Conservation (phyloP, 129 eudicot species). For the Helichrysum umbraculigerum region DNA sequence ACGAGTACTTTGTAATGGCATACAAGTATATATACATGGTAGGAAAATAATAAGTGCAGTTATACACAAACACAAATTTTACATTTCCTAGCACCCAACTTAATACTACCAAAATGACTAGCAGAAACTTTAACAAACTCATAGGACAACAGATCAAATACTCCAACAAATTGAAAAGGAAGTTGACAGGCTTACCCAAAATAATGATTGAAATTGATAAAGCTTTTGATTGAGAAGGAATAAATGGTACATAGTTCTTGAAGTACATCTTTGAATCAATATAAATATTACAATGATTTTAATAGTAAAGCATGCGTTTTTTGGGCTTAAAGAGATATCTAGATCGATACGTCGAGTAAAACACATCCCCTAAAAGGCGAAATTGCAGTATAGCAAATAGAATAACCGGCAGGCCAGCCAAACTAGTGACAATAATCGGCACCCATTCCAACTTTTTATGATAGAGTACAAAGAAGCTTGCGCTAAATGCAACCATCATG, state of each 20-base stretch:
- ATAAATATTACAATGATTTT: not conserved
- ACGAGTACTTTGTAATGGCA: no score
- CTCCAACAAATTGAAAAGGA: not conserved
- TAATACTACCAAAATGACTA: no score
- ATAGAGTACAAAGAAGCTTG: slow-evolving; percentile 14
- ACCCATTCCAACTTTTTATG: slow-evolving; percentile 14
- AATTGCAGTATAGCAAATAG: slow-evolving; percentile 6
- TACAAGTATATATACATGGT: no score
- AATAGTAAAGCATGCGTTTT: slow-evolving; percentile 19
- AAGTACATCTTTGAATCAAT: not conserved
- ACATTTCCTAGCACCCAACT: no score
- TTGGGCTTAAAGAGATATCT: slow-evolving; percentile 21
- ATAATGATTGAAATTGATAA: not conserved
- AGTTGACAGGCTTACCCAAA: not conserved
- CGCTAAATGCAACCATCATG: slow-evolving; percentile 30
- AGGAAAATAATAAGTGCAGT: no score
- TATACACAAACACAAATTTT: no score
- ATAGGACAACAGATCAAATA: not conserved
- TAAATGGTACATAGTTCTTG: not conserved
- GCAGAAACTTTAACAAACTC: not conserved
- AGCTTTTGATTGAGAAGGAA: not conserved
- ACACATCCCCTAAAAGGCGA: slow-evolving; percentile 19
- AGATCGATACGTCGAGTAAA: slow-evolving; percentile 15
- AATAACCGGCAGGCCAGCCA: slow-evolving; percentile 16
- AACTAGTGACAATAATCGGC: slow-evolving; percentile 2